Conservation (phyloP, 1,284 basidiomycete species). For the Earliella scabrosa region DNA sequence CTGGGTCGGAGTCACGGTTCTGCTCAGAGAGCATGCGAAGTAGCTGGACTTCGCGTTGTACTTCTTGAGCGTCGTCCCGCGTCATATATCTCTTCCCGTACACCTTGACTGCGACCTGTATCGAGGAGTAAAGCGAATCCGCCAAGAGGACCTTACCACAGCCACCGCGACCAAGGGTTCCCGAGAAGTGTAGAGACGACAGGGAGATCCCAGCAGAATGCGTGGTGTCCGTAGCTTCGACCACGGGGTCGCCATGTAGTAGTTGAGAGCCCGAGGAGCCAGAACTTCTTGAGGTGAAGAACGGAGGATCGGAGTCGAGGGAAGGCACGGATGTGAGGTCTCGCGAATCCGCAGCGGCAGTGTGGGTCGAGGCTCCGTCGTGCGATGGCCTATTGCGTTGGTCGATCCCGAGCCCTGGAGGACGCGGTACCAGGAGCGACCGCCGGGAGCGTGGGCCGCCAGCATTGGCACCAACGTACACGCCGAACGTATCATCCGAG, state of each 20-base stretch:
- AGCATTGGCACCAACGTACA: neutral
- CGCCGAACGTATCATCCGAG: neutral
- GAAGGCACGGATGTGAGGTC: too few relatives aligned
- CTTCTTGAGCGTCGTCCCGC: constrained; percentile 16
- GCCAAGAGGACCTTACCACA: constrained; percentile 27
- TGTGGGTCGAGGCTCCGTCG: too few relatives aligned
- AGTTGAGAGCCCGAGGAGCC: neutral
- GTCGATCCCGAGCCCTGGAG: neutral
- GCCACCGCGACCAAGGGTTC: constrained; percentile 24
- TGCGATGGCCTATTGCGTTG: too few relatives aligned
- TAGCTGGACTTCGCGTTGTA: constrained; percentile 17
- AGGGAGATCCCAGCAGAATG: neutral
- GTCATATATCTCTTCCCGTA: constrained; percentile 18
- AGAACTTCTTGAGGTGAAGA: neutral
- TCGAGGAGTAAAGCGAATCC: neutral
- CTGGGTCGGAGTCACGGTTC: neutral
- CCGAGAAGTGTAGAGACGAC: constrained; percentile 13
- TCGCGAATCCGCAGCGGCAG: too few relatives aligned
- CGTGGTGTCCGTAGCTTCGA: neutral
- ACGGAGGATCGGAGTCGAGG: neutral
- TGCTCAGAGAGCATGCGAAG: constrained; percentile 7
- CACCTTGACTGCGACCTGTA: constrained; percentile 22
- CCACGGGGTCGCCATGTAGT: neutral
- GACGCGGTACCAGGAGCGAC: too few relatives aligned
- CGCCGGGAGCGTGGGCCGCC: too few relatives aligned